Base-by-base conservation (phyloP, 805 yeast genomes). In the Blastobotrys terrestris region DNA sequence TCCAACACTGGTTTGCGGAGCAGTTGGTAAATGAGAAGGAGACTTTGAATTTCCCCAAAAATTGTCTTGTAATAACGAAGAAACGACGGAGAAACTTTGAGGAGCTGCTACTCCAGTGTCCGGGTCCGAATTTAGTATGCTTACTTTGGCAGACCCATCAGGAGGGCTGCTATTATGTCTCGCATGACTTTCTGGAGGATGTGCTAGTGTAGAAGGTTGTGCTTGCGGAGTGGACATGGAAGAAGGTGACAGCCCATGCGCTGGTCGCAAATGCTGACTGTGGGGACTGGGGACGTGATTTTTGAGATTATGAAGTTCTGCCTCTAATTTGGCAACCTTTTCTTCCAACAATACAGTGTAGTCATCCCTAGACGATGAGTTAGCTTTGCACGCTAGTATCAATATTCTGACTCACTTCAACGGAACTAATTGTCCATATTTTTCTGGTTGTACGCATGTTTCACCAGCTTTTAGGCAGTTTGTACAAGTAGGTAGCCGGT, bases 391-490 rank as follows among this genome's bases (percentile, higher is more conserved):
- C 18, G 5, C 13, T 14, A 15, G 18, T 15, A 16, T 14, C 21
- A 3, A 15, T 3, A 31, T 11, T 21, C 35, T 19, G 26, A 48
- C 54, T 47, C 39, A 53, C 58, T 79, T 80, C 3, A 65, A 67
- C 11, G 74, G 75, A 11, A 70, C 66, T 56, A 68, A 72, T 3
- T 67, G 70, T 0, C 77, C 75, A 56, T 82, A 82, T 49, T 80
- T 74, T 3, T 78, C 81, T 0, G 89, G 89, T 63, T 83, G 84
- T 4, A 81, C 71, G 63, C 88, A 83, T 54, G 75, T 69, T 4
- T 76, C 80, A 31, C 79, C 81, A 1, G 87, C 83, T 60, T 81
- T 81, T 51, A 82, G 67, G 67, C 88, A 83, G 43, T 82, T 80
- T 3, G 86, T 79, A 60, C 88, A 83, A 48, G 80, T 72, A 4